These are phyloP conservation scores for Aspergillus fumigatiaffinis DNA, from an alignment of 2,329 filamentous ascomycete species.

Conservation along the genomic window DNA sequence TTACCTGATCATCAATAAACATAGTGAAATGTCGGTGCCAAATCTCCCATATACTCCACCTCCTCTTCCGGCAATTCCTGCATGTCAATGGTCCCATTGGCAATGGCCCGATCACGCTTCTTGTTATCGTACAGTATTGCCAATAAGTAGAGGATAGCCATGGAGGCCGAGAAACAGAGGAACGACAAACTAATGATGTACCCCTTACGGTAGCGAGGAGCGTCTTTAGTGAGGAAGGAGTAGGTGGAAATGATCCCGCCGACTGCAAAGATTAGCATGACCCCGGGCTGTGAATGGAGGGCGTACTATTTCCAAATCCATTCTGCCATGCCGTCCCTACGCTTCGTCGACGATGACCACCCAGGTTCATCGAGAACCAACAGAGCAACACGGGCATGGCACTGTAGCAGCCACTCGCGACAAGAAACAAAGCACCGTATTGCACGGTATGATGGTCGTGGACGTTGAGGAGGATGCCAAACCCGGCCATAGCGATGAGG, in stretches of 20 bases:
- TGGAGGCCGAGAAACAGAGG: slow-evolving; percentile 8
- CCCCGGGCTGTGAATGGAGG: background rate
- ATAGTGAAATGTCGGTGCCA: slow-evolving; percentile 14
- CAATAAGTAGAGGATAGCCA: slow-evolving; percentile 5
- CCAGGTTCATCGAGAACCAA: slow-evolving; percentile 78
- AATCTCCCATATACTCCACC: slow-evolving; percentile 10
- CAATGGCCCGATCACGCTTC: slow-evolving; percentile 5
- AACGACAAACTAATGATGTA: slow-evolving; percentile 16
- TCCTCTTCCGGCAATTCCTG: slow-evolving; percentile 1
- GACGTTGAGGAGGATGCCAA: slow-evolving; percentile 67
- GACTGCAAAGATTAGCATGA: slow-evolving; percentile 1
- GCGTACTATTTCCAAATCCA: slow-evolving; percentile 54
- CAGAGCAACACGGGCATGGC: slow-evolving; percentile 83
- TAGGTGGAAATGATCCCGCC: slow-evolving; percentile 17
- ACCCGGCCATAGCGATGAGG: slow-evolving; percentile 65
- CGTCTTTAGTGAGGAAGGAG: slow-evolving; percentile 14
- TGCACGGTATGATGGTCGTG: slow-evolving; percentile 64
- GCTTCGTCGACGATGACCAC: slow-evolving; percentile 65
- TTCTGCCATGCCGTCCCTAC: slow-evolving; percentile 74
- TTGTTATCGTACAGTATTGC: slow-evolving; percentile 9
- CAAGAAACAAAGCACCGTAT: slow-evolving; percentile 76
- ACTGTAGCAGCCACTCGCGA: slow-evolving; percentile 73
- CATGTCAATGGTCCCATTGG: background rate
- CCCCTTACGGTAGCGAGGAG: slow-evolving; percentile 13
- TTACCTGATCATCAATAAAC: slow-evolving; percentile 7